Base-by-base conservation (phyloP, 305 asterid genomes). In the Withania somnifera region DNA sequence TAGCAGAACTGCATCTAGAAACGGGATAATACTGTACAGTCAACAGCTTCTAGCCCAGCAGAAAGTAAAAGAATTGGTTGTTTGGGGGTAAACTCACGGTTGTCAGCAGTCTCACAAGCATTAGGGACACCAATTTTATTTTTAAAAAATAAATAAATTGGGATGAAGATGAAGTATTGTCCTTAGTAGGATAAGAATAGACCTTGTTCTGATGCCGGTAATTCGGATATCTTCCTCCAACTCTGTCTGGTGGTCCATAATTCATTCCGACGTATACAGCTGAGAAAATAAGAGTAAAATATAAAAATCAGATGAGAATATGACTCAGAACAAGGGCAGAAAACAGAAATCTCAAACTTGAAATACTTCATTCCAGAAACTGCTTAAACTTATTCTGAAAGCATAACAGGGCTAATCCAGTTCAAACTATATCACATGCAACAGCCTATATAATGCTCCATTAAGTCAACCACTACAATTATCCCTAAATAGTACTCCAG, bases 191-290 rank as follows among this genome's bases (percentile, higher is more conserved):
- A n/a, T n/a, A n/a, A n/a, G n/a, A n/a, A n/a, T n/a, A n/a, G n/a
- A n/a, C n/a, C n/a, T 92, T 90, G 90, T 84, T 90, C 11, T 90
- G 93, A 58, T 22, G 61, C 88, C 94, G 91, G 87, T 83, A 89
- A 85, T 87, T 89, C 61, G 88, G 95, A 87, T 87, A 92, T 85
- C 91, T 91, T 81, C 89, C 93, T 79, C 89, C 95, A 50, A 64
- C 86, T 45, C 89, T 97, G 82, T 94, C 92, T 77, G 92, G 95
- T 69, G 92, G 79, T 73, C 79, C 92, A 75, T 94, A 93, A 88
- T 86, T 91, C 91, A 92, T 84, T 82, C 93, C 98, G 45, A 87
- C 90, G 90, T 91, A 91, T 71, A 86, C 90, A 61, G 86, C 87
- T 61, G 93, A 91, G 89, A 87, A 78, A 88, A 89, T 84, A 77